Evolutionary conservation across 2,329 filamentous ascomycete species (phyloP).

Genomic region (Aspergillus sp.): DNA sequence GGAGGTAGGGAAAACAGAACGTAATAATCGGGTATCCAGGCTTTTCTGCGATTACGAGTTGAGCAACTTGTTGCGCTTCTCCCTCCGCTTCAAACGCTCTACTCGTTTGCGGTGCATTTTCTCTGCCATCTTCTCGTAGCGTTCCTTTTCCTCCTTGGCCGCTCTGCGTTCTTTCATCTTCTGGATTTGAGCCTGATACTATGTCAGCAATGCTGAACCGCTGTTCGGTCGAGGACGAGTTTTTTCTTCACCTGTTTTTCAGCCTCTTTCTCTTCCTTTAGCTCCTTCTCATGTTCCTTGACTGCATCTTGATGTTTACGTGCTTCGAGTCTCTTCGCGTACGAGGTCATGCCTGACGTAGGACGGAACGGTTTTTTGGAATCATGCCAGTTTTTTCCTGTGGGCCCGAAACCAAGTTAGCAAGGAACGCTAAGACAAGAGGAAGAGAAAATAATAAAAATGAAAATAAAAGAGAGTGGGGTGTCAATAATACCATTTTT

Average conservation of each 20-base stretch:
- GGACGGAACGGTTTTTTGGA: slow-evolving; percentile 82
- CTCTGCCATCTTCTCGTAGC: slow-evolving; percentile 89
- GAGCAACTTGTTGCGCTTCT: slow-evolving; percentile 71
- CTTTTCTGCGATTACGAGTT: slow-evolving; percentile 30
- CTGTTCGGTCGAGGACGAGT: background rate
- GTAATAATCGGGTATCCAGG: no score
- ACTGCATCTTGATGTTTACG: slow-evolving; percentile 67
- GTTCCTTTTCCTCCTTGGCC: slow-evolving; percentile 86
- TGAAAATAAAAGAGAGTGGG: slow-evolving; percentile 8
- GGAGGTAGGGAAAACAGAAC: no score
- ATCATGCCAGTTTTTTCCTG: slow-evolving; percentile 93
- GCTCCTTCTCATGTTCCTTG: slow-evolving; percentile 90
- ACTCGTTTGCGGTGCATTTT: slow-evolving; percentile 98
- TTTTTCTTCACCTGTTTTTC: slow-evolving; percentile 65
- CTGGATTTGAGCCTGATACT: slow-evolving; percentile 63
- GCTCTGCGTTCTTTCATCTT: slow-evolving; percentile 78
- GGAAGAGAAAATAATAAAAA: slow-evolving; percentile 4
- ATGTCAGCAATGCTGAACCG: slow-evolving; percentile 2
- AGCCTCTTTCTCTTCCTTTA: slow-evolving; percentile 94
- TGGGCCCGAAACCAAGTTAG: slow-evolving; percentile 4
- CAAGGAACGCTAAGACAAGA: slow-evolving; percentile 6
- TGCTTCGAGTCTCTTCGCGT: slow-evolving; percentile 68
- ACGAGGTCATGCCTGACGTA: slow-evolving; percentile 70
- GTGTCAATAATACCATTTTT: slow-evolving; percentile 64
- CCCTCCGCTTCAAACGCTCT: slow-evolving; percentile 86